Evolutionary conservation across 2,329 filamentous ascomycete genomes (phyloP), one percentile per base, ranked within the genome.

Genomic region (Chaetomium sp.): DNA sequence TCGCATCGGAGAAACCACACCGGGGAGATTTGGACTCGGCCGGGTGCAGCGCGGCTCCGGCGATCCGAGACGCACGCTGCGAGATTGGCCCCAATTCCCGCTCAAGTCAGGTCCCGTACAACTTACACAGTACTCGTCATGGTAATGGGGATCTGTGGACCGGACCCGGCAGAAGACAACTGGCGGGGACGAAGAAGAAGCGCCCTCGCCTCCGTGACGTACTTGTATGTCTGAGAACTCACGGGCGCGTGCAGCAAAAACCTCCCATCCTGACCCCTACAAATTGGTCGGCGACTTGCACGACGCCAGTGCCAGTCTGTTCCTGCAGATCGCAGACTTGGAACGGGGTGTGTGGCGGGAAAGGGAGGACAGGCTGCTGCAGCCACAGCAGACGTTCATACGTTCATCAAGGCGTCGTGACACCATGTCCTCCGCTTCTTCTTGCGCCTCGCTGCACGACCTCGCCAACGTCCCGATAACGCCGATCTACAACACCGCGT

Each of bases 201-300:
- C 19, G 19, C 19, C 19, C 19, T n/a, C n/a, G n/a, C n/a, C n/a
- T 27, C 19, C 19, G 19, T 27, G 19, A 27, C 19, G 19, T 27
- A 27, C 19, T 27, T 14, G 47, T 40, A 7, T 35, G 43, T 47
- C 43, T 35, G 43, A 35, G 51, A 41, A 32, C 9, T 41, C n/a
- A 41, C 56, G 59, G 54, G n/a, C 52, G 54, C 54, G 49, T 56
- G 58, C 59, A 60, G 52, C 14, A 14, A 5, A 50, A 38, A 14
- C 32, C 37, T 35, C 48, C 54, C 43, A 14, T 38, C 12, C 37
- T 8, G 2, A 12, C 12, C 8, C 12, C 37, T 33, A 48, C 49
- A 58, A 60, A 63, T 50, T 64, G 58, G 64, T 63, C 61, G 64
- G 61, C 64, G 62, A 64, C 60, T 57, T 66, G 64, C 59, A 64